Conservation (phyloP, 2,329 filamentous ascomycete species). For the Ophiostoma ips region DNA sequence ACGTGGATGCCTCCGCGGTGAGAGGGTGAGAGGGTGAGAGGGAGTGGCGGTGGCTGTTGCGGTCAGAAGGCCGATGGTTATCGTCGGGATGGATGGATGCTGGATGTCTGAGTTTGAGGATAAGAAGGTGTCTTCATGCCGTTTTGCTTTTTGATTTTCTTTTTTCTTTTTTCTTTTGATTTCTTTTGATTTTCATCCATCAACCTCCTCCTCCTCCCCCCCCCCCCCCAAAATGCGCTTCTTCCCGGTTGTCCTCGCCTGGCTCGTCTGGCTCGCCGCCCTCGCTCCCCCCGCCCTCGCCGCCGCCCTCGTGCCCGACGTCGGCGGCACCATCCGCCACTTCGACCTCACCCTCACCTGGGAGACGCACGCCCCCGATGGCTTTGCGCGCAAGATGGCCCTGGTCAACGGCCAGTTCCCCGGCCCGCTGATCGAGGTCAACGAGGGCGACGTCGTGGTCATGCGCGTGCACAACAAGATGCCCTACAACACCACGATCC, state of each 20-base stretch:
- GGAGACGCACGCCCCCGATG: slow-evolving; percentile 28
- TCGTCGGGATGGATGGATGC: too few species aligned
- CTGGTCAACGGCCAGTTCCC: slow-evolving; percentile 48
- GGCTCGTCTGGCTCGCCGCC: too few species aligned
- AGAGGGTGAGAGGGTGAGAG: too few species aligned
- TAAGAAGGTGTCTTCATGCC: not conserved
- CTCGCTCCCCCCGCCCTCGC: not conserved
- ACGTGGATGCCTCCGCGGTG: too few species aligned
- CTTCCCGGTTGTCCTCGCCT: too few species aligned
- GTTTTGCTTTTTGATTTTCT: not conserved
- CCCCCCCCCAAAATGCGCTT: too few species aligned
- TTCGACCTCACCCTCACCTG: slow-evolving; percentile 23
- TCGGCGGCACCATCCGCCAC: not conserved
- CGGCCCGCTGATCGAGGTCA: slow-evolving; percentile 41
- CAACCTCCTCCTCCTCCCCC: too few species aligned
- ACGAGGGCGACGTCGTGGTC: slow-evolving; percentile 35
- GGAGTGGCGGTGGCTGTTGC: too few species aligned
- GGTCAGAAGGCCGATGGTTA: too few species aligned
- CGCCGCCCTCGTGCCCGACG: not conserved
- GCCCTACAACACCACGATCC: slow-evolving; percentile 33
- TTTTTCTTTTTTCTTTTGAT: not conserved
- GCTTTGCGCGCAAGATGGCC: slow-evolving; percentile 29
- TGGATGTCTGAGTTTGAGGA: too few species aligned
- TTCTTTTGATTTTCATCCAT: not conserved
- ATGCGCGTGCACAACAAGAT: slow-evolving; percentile 32